Evolutionary conservation across 2,329 filamentous ascomycete genomes (phyloP), one percentile per base, ranked within the genome.

Genomic region (Monilinia fructigena): DNA sequence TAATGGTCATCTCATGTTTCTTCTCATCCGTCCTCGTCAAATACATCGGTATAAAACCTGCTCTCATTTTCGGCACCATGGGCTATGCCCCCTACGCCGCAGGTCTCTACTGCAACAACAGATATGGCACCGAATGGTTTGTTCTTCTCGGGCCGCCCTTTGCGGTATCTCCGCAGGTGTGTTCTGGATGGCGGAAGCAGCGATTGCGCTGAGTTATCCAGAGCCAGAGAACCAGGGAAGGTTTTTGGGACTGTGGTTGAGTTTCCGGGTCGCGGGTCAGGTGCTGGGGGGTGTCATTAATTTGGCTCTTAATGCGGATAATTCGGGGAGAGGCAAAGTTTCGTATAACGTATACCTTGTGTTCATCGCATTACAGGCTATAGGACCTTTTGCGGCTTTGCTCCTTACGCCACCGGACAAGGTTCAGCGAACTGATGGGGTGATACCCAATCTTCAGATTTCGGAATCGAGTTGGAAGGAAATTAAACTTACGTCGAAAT

Each of bases 101-200:
- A 0, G 89, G 87, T 0, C 78, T 92, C 0, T 92, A 92, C 75
- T 85, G 83, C 3, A 90, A 92, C 76, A 92, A 91, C 73, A 82
- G 89, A 0, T 92, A 83, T 72, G 87, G 87, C 1, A 85, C 78
- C 0, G 83, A 88, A 70, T 92, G 89, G 89, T 82, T 91, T 12
- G 82, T 87, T 0, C 80, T 91, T 0, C 76, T 92, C 11, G 89
- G 6, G 72, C 73, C 0, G 72, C 72, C 0, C 55, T 71, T 0
- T 74, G 73, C 64, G 74, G 74, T 1, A 71, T 75, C 23, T 68
- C 67, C 3, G 89, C 89, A 0, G 89, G 89, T 0, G 80, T 92
- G 0, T 92, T 92, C 76, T 92, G 89, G 89, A 87, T 87, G 81
- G 85, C 89, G 0, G 89, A 92, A 76, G 87, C 87, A 0, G 89